Base-by-base conservation (phyloP, 192 early-diverging fungal species). In the Linnemannia hyalina region DNA sequence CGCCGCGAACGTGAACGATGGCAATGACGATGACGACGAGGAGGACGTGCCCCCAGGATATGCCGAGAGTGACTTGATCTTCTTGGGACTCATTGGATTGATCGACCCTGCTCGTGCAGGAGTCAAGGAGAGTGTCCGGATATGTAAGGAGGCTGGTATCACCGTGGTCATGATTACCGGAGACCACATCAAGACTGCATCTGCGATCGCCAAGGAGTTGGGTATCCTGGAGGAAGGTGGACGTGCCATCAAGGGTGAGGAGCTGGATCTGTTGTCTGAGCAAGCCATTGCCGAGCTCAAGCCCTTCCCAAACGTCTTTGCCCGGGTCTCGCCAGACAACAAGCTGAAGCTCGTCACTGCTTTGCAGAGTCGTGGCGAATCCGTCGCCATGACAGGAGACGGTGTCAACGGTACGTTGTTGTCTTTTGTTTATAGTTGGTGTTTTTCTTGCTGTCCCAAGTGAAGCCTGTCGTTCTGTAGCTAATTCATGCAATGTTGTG, bases 141-240 rank as follows among this genome's bases (percentile, higher is more conserved):
- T 91, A 60, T 98, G 98, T 88, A 95, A 97, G 81, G 71, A 90
- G n/a, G 98, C 98, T 8, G 98, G 98, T 13, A 97, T 99, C 88
- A 94, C 93, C 65, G 98, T 99, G 6, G 92, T 97, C 35, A 99
- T 99, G 98, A 97, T 99, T 73, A 99, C 98, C 7, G 98, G 98
- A 69, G 98, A 99, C 85, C 98, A 99, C 81, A 92, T 97, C 55
- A 92, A 92, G 76, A 99, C 98, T 16, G 98, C 98, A 2, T 93
- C 94, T 26, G 97, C 98, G 7, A 99, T 99, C 82, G 98, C 98
- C 38, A 92, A 90, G 73, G 92, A 97, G 49, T 90, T 99, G 42
- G 96, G 97, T 38, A 99, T 99, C 63, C 88, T 98, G 38, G 91
- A 97, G 72, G 84, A 90, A 36, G 90, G 88, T 81, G 86, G 89